Evolutionary conservation across 495 filamentous ascomycete genomes (phyloP).

Genomic region (Amorphotheca resinae): DNA sequence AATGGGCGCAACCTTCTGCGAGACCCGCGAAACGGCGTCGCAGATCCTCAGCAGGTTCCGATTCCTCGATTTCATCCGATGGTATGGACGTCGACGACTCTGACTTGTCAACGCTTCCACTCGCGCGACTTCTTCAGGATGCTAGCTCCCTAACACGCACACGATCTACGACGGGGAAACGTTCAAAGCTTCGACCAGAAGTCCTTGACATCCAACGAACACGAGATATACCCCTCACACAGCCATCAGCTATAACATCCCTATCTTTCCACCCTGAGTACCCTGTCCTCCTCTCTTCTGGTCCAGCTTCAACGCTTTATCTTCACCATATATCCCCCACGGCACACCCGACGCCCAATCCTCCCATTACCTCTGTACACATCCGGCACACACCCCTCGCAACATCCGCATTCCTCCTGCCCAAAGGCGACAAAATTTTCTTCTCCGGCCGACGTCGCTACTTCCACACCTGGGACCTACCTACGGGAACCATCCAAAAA

Average conservation of each 20-base stretch:
- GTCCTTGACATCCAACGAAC: conserved; percentile 68
- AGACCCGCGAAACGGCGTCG: conserved; percentile 41
- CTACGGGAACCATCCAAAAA: conserved; percentile 69
- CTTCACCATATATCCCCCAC: conserved; percentile 77
- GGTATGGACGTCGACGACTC: conserved; percentile 49
- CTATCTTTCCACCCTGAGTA: conserved; percentile 80
- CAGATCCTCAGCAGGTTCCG: conserved; percentile 33
- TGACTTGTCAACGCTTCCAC: conserved; percentile 54
- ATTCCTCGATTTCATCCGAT: conserved; percentile 28
- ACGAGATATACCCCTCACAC: conserved; percentile 35
- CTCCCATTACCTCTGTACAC: conserved; percentile 78
- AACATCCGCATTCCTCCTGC: conserved; percentile 61
- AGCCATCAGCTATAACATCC: conserved; percentile 65
- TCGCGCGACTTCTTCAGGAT: conserved; percentile 68
- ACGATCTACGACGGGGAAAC: conserved; percentile 32
- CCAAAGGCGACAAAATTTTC: conserved; percentile 54
- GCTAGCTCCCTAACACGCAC: conserved; percentile 39
- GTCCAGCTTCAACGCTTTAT: conserved; percentile 69
- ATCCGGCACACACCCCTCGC: conserved; percentile 68
- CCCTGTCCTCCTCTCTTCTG: conserved; percentile 80
- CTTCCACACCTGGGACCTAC: conserved; percentile 88
- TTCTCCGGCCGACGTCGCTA: conserved; percentile 78
- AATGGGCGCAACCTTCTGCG: conserved; percentile 52
- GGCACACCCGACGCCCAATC: conserved; percentile 62
- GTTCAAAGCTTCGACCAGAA: conserved; percentile 65